Percentiles rank a stretch among this genome's conserved stretches.
phyloP scores from a whole-genome alignment of 2,329 filamentous ascomycete genomes.

The Neodidymelliopsis sp. region DNA sequence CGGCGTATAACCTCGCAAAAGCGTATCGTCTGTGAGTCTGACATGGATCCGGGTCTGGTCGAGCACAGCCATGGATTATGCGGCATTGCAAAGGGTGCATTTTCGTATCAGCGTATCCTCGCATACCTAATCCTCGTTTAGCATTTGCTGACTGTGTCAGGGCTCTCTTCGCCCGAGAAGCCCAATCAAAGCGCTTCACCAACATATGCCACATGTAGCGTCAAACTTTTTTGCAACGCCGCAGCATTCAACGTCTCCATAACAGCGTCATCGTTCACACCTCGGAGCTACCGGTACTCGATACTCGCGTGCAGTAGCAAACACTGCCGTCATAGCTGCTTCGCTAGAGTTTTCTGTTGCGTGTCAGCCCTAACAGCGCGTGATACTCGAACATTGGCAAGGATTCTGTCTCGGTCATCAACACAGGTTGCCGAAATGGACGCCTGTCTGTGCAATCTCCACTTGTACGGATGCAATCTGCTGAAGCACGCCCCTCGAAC shows the following conservation, averaged over 20 bases:
- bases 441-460: slow-evolving; percentile 6
- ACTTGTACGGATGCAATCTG: slow-evolving; percentile 6
- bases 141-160: slow-evolving; percentile 5
- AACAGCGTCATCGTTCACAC: slow-evolving; percentile 12
- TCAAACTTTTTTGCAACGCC: slow-evolving; percentile 9
- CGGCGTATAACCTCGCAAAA: not conserved
- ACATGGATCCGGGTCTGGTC: no score
- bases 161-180: slow-evolving; percentile 1
- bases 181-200: slow-evolving; percentile 1
- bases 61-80: no score
- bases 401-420: not conserved
- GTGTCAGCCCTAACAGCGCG: not conserved
- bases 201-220: slow-evolving; percentile 2
- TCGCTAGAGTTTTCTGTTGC: not conserved
- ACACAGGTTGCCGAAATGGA: not conserved
- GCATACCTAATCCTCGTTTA: slow-evolving; percentile 11
- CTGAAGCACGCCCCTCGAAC: not conserved
- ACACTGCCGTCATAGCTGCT: not conserved
- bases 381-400: not conserved
- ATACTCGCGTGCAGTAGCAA: not conserved
- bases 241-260: slow-evolving; percentile 12
- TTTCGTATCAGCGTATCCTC: slow-evolving; percentile 2
- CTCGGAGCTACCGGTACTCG: slow-evolving; percentile 4
- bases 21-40: not conserved
- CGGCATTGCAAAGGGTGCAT: not conserved